Evolutionary conservation across 2,329 filamentous ascomycete genomes (phyloP).

Genomic region (Colletotrichum sp.): DNA sequence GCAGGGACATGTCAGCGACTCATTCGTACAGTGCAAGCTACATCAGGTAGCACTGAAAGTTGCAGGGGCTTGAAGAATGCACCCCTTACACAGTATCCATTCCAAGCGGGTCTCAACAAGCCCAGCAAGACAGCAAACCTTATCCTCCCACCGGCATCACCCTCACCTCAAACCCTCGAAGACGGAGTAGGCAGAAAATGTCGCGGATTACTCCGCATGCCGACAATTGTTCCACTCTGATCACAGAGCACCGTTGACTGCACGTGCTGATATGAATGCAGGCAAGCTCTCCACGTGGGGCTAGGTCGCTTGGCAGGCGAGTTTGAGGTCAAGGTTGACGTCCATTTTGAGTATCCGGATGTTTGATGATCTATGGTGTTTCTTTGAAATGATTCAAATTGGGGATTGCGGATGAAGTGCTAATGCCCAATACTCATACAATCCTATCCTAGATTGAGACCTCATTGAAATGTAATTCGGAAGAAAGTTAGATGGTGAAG

Average conservation of each 20-base stretch:
- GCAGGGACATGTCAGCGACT: neutral
- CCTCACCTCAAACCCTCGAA: neutral
- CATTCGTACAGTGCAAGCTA: neutral
- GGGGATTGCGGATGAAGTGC: accelerated
- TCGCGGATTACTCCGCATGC: neutral
- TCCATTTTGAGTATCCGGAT: neutral
- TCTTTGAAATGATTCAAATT: neutral
- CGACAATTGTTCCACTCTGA: accelerated
- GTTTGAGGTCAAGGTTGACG: neutral
- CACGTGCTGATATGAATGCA: neutral
- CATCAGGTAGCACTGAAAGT: neutral
- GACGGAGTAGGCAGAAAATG: neutral
- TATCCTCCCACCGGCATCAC: neutral
- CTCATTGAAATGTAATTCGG: too few relatives aligned
- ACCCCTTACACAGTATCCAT: neutral
- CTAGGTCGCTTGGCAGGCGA: accelerated
- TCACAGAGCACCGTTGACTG: neutral
- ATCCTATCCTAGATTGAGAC: too few relatives aligned
- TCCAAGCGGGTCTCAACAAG: accelerated
- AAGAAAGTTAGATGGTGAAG: too few relatives aligned
- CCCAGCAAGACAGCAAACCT: neutral
- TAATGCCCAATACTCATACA: neutral
- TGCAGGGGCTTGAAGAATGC: neutral
- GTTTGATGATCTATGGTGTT: neutral
- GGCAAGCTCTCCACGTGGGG: neutral